A percentile compares a stretch with the other conserved stretches of the same genome.
Conservation (phyloP, 2,329 filamentous ascomycete species). For the Endocalyx cinctus region DNA sequence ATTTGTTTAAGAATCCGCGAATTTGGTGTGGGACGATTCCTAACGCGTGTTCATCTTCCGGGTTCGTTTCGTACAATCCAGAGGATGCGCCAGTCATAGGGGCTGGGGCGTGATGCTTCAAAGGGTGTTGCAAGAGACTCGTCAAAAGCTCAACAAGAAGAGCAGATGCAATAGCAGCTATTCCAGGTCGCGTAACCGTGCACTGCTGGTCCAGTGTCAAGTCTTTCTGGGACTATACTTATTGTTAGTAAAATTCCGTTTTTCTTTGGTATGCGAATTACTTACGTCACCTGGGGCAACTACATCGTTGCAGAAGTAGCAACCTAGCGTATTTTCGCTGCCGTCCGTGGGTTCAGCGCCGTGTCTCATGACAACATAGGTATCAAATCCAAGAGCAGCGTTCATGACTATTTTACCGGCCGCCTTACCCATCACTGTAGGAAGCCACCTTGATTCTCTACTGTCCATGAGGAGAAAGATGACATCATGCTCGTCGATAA, state of each 20-base stretch:
- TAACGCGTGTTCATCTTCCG: constrained; percentile 53
- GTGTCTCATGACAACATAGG: constrained; percentile 95
- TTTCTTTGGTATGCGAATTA: constrained; percentile 20
- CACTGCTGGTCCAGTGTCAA: constrained; percentile 97
- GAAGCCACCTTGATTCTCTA: constrained; percentile 89
- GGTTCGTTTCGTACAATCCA: constrained; percentile 41
- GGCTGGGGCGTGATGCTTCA: constrained; percentile 59
- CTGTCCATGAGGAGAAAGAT: constrained; percentile 98
- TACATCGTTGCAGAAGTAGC: constrained; percentile 98
- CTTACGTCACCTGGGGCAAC: constrained; percentile 89
- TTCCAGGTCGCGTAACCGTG: constrained; percentile 89
- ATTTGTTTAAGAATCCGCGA: constrained; percentile 70
- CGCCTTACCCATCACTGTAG: constrained; percentile 92
- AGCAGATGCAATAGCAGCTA: constrained; percentile 87
- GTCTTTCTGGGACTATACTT: constrained; percentile 80
- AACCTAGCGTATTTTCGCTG: constrained; percentile 69
- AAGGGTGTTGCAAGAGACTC: constrained; percentile 81
- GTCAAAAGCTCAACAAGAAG: constrained; percentile 86
- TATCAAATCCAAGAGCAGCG: constrained; percentile 92
- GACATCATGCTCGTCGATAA: constrained; percentile 83
- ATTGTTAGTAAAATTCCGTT: constrained; percentile 16
- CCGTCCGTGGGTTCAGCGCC: constrained; percentile 59
- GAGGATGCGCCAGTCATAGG: constrained; percentile 37
- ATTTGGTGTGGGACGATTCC: constrained; percentile 76
- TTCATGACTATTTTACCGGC: constrained; percentile 95